A percentile compares a stretch with the other conserved stretches of the same genome.
phyloP scores from a whole-genome alignment of 345 rosid genomes.

The Brassica cretica region DNA sequence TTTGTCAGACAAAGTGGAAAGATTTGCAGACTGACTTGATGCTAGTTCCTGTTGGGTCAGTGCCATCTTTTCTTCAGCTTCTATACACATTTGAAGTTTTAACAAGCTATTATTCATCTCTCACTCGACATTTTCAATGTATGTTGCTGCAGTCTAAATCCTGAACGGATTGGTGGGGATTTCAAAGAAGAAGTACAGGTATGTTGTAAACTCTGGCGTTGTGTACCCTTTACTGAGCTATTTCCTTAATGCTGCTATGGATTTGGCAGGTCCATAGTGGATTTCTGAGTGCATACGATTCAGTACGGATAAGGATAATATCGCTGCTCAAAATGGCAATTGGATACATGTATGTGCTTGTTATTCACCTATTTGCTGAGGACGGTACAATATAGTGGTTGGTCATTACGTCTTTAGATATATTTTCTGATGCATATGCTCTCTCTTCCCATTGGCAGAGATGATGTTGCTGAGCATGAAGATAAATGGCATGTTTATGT shows the following conservation, averaged over 20 bases:
- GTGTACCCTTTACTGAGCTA: constrained; percentile 6
- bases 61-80: neutral
- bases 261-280: constrained; percentile 86
- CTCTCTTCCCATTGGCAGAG: constrained; percentile 45
- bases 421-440: constrained; percentile 18
- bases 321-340: constrained; percentile 66
- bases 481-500: constrained; percentile 82
- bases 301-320: constrained; percentile 78
- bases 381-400: neutral
- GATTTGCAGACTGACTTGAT: constrained; percentile 89
- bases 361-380: constrained; percentile 13
- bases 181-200: constrained; percentile 95
- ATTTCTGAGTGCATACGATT: constrained; percentile 84
- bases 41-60: constrained; percentile 89
- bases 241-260: constrained; percentile 2
- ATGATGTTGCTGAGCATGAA: constrained; percentile 48
- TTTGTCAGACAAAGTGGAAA: constrained; percentile 84
- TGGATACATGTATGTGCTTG: constrained; percentile 62
- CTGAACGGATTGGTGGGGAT: constrained; percentile 94
- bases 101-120: constrained; percentile 16
- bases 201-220: constrained; percentile 20
- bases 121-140: neutral
- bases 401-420: neutral
- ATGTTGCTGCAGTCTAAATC: constrained; percentile 64
- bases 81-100: constrained; percentile 12